These are phyloP conservation scores for Sonneratia caseolaris DNA, from an alignment of 345 rosid species.

Conservation along the genomic window DNA sequence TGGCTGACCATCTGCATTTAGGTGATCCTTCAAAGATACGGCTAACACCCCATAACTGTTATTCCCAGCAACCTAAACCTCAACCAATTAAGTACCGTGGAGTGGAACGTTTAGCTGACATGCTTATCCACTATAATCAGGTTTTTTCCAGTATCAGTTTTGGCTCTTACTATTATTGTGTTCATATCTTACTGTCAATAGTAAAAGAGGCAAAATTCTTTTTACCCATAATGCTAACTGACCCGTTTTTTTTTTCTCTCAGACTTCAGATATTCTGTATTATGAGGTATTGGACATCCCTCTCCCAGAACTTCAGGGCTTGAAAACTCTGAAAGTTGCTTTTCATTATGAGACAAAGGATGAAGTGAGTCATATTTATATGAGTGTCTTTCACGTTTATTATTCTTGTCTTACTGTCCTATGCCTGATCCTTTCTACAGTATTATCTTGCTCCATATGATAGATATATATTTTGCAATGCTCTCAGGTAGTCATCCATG, in stretches of 20 bases:
- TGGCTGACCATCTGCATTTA: constrained; percentile 49
- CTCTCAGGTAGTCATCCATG: constrained; percentile 49
- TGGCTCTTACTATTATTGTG: constrained; percentile 5
- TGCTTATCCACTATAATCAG: constrained; percentile 74
- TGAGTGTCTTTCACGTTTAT: constrained; percentile 8
- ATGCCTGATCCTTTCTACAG: constrained; percentile 14
- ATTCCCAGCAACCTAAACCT: constrained; percentile 75
- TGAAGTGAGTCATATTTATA: constrained; percentile 30
- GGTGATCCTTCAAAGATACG: constrained; percentile 68
- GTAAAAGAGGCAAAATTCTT: background rate
- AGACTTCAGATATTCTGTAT: constrained; percentile 64
- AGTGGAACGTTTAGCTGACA: constrained; percentile 53
- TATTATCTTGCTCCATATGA: background rate
- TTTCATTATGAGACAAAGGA: constrained; percentile 63
- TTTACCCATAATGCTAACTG: background rate
- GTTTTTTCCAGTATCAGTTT: constrained; percentile 18
- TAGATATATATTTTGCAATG: constrained; percentile 11
- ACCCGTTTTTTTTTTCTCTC: constrained; percentile 10
- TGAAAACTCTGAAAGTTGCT: constrained; percentile 63
- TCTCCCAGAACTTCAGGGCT: constrained; percentile 64
- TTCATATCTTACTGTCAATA: background rate
- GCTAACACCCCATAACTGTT: constrained; percentile 69
- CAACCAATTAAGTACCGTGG: constrained; percentile 67
- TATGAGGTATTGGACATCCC: constrained; percentile 78
- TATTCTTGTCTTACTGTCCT: background rate